Percentiles rank a stretch among this genome's conserved stretches.
Conservation (phyloP, 495 filamentous ascomycete genomes). For the Opeltia flavorubescens region DNA sequence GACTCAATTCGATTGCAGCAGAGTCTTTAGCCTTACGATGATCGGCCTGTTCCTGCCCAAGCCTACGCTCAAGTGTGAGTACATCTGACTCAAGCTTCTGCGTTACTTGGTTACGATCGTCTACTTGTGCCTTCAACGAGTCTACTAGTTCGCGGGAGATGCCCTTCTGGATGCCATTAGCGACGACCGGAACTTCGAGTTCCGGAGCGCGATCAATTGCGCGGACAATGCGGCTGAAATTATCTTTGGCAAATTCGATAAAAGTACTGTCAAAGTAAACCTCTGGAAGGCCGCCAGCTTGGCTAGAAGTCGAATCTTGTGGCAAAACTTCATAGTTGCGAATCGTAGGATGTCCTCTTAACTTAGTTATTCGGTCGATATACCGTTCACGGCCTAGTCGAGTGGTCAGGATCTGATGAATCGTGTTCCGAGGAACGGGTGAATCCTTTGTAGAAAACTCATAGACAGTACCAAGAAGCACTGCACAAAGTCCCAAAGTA, state of each 20-base stretch:
- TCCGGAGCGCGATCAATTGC: constrained; percentile 88
- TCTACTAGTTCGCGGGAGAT: constrained; percentile 77
- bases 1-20: constrained; percentile 44
- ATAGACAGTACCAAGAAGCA: constrained; percentile 78
- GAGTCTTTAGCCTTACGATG: constrained; percentile 60
- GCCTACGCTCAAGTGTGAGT: constrained; percentile 49
- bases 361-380: constrained; percentile 64
- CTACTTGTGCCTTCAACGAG: constrained; percentile 60
- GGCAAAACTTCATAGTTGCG: constrained; percentile 84
- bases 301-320: constrained; percentile 44
- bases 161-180: constrained; percentile 68
- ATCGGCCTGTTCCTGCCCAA: constrained; percentile 66
- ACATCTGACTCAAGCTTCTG: constrained; percentile 54
- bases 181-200: constrained; percentile 63
- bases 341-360: constrained; percentile 69
- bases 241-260: constrained; percentile 90
- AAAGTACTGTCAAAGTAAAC: constrained; percentile 78
- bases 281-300: constrained; percentile 53
- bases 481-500: constrained; percentile 67
- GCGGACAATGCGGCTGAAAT: constrained; percentile 72
- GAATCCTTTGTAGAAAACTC: constrained; percentile 98
- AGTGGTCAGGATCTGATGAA: constrained; percentile 67
- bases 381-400: constrained; percentile 80
- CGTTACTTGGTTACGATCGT: constrained; percentile 53
- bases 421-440: constrained; percentile 66